Evolutionary conservation across 495 filamentous ascomycete species (phyloP).

Genomic region (Parathielavia hyrcaniae): DNA sequence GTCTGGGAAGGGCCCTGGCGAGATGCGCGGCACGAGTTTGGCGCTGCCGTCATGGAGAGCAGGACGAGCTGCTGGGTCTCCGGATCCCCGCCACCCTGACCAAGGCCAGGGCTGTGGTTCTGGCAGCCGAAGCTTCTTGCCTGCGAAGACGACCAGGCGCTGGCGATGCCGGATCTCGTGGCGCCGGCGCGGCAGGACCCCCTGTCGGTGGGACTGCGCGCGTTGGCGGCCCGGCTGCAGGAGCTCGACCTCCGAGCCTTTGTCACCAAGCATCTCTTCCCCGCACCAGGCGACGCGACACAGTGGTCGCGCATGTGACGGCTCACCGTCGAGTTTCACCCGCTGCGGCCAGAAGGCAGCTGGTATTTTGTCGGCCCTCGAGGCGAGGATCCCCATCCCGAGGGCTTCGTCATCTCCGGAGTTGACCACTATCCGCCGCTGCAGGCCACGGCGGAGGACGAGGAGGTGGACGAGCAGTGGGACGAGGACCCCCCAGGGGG

Average conservation of each 20-base stretch:
- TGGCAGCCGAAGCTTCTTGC: constrained; percentile 18
- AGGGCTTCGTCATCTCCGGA: constrained; percentile 3
- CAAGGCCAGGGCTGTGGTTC: constrained; percentile 24
- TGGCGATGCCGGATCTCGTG: constrained; percentile 25
- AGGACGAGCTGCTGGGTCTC: background rate
- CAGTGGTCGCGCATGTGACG: constrained; percentile 12
- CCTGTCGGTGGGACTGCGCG: constrained; percentile 25
- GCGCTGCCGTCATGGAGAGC: constrained; percentile 16
- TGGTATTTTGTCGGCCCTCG: constrained; percentile 12
- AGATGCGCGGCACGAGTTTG: constrained; percentile 26
- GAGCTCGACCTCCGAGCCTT: constrained; percentile 18
- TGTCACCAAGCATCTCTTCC: constrained; percentile 5
- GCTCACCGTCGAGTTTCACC: constrained; percentile 5
- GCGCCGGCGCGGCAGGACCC: constrained; percentile 21
- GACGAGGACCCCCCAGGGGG: background rate
- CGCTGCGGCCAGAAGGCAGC: constrained; percentile 4
- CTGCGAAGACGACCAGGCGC: constrained; percentile 21
- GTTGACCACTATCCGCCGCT: constrained; percentile 4
- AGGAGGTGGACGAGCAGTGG: constrained; percentile 5
- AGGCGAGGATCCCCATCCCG: constrained; percentile 5
- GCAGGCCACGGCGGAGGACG: constrained; percentile 1
- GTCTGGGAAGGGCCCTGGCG: constrained; percentile 28
- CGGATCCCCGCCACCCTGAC: constrained; percentile 18
- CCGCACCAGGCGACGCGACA: background rate
- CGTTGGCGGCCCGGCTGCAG: constrained; percentile 19